phyloP scores from a whole-genome alignment of 176 grass and related monocot species.

The Thinopyrum elongatum region DNA sequence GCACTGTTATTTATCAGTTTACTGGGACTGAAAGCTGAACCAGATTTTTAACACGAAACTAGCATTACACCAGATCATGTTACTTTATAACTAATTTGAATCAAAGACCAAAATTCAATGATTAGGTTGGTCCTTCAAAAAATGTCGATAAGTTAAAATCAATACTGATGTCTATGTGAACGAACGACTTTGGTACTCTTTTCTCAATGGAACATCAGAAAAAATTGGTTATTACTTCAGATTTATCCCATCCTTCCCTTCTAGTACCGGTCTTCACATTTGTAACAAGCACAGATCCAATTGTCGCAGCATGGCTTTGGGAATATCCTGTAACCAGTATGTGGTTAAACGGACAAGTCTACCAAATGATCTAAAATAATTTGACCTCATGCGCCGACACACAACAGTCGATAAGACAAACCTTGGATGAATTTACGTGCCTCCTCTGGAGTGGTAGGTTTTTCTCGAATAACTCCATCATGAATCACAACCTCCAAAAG shows the following conservation, averaged over 20 bases:
- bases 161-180: background rate
- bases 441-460: slow-evolving; percentile 81
- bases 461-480: slow-evolving; percentile 95
- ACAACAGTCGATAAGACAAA: slow-evolving; percentile 30
- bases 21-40: slow-evolving; percentile 1
- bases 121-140: slow-evolving; percentile 3
- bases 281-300: slow-evolving; percentile 93
- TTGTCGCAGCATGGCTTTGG: slow-evolving; percentile 76
- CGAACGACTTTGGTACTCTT: background rate
- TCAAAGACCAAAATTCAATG: background rate
- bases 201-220: slow-evolving; percentile 13
- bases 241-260: slow-evolving; percentile 84
- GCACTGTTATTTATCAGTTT: background rate
- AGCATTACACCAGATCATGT: background rate
- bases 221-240: slow-evolving; percentile 62
- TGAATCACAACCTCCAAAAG: slow-evolving; percentile 82
- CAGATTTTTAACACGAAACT: background rate
- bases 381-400: background rate
- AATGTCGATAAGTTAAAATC: background rate
- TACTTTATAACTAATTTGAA: slow-evolving; percentile 9
- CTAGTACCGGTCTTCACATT: slow-evolving; percentile 78
- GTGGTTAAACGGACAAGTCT: slow-evolving; percentile 3
- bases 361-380: slow-evolving; percentile 18
- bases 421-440: slow-evolving; percentile 87
- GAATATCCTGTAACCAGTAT: slow-evolving; percentile 72